Base-by-base conservation (phyloP, 805 yeast genomes). In the Myxozyma neglecta region DNA sequence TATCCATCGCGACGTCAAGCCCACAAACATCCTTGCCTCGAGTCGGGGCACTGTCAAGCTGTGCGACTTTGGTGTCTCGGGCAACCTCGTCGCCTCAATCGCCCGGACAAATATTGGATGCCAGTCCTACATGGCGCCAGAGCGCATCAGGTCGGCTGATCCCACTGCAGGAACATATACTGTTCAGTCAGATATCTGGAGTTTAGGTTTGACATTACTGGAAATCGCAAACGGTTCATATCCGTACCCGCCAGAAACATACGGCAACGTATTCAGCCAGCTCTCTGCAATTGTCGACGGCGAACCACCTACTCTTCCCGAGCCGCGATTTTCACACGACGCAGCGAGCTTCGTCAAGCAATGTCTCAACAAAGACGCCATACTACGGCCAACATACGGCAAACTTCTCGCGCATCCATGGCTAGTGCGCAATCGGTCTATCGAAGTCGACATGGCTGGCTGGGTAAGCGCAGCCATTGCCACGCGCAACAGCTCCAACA, bases 101-200 rank as follows among this genome's bases (percentile, higher is more conserved):
- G 98, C 98, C 14, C 86, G 90, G 70, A 93, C 99, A 0, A 93
- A 94, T 70, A 90, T 93, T 67, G 99, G 99, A 4, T 93, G 99
- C 75, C 99, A 94, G 76, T 88, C 96, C 0, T 93, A 93, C 75
- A 94, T 94, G 98, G 98, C 98, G 0, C 99, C 99, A 0, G 99
- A 93, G 73, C 83, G 99, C 71, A 94, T 94, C 69, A 53, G 56
- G 34, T 54, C 69, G 10, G 57, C 69, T 35, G 63, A 85, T 78
- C 65, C 93, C 10, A 60, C 91, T 1, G 92, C 85, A 67, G 80
- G 83, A 8, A 84, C 94, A 0, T 93, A 93, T 75, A 85, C 97
- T 1, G 97, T 91, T 3, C 97, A 93, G 71, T 87, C 96, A 9
- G 99, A 93, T 75, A 85, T 93, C 63, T 93, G 99, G 99, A 90